These are phyloP conservation scores for Lonicera japonica DNA, from an alignment of 129 eudicot genomes.

Conservation along the genomic window DNA sequence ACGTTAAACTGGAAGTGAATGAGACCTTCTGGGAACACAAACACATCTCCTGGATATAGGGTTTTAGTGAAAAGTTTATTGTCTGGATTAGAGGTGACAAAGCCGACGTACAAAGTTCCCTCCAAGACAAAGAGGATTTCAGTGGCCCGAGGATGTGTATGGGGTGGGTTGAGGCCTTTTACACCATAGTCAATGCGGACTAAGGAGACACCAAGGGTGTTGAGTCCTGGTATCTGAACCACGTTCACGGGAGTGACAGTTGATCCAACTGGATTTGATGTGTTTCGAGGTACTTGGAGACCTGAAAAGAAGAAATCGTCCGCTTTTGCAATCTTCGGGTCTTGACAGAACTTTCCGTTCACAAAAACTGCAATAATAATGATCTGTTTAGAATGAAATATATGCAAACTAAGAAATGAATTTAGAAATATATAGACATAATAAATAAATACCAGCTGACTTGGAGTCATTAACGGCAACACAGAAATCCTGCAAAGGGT, in stretches of 20 bases:
- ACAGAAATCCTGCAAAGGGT: constrained; percentile 23
- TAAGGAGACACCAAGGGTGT: constrained; percentile 5
- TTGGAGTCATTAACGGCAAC: constrained; percentile 14
- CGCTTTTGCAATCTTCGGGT: background rate
- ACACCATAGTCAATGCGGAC: background rate
- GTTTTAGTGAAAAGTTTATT: background rate
- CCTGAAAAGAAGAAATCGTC: background rate
- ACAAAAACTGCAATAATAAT: background rate
- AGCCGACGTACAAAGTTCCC: background rate
- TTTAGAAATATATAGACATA: background rate
- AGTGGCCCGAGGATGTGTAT: background rate
- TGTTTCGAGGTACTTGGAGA: background rate
- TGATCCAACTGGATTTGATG: background rate
- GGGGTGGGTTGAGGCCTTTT: background rate
- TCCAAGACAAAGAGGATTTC: background rate
- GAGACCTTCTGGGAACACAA: background rate
- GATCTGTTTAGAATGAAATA: background rate
- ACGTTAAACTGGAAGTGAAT: background rate
- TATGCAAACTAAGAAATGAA: background rate
- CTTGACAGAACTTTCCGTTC: background rate
- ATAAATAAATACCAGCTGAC: background rate
- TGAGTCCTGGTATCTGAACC: background rate
- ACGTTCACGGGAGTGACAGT: background rate
- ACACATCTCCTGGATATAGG: background rate
- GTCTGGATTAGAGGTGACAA: background rate